These are phyloP conservation scores for Ananas comosus DNA, from an alignment of 176 grass and related monocot species.

Conservation along the genomic window DNA sequence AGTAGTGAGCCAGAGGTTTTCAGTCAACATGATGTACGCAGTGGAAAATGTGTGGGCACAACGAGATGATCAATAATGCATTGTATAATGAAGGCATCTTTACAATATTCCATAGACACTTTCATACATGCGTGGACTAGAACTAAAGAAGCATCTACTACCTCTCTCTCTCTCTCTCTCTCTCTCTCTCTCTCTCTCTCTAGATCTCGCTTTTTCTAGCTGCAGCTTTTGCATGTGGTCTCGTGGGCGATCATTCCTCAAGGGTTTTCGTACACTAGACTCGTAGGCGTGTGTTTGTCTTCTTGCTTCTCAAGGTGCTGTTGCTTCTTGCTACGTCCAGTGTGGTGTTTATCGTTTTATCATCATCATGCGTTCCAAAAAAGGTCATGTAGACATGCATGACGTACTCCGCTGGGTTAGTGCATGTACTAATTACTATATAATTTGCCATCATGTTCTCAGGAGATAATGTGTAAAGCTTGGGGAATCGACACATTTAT, in stretches of 20 bases:
- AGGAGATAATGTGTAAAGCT: too few species aligned
- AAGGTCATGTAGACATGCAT: too few species aligned
- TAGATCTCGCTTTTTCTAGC: background rate
- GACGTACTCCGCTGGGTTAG: too few species aligned
- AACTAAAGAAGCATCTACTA: background rate
- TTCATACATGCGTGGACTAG: background rate
- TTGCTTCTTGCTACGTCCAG: too few species aligned
- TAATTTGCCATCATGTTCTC: too few species aligned
- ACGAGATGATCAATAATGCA: background rate
- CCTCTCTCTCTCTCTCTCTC: background rate
- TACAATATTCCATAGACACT: background rate
- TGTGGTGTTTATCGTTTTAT: too few species aligned
- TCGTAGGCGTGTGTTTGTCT: background rate
- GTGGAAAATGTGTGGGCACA: background rate
- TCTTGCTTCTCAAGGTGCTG: background rate
- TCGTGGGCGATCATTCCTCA: background rate
- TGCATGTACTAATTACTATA: too few species aligned
- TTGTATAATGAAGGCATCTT: background rate
- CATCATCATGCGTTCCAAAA: too few species aligned
- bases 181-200: slow-evolving; percentile 3
- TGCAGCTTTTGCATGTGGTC: background rate
- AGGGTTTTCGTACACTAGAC: background rate
- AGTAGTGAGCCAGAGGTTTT: background rate
- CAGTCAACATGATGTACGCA: background rate
- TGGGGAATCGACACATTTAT: too few species aligned